phyloP scores from a whole-genome alignment of 176 grass and related monocot genomes.

The Lolium rigidum region DNA sequence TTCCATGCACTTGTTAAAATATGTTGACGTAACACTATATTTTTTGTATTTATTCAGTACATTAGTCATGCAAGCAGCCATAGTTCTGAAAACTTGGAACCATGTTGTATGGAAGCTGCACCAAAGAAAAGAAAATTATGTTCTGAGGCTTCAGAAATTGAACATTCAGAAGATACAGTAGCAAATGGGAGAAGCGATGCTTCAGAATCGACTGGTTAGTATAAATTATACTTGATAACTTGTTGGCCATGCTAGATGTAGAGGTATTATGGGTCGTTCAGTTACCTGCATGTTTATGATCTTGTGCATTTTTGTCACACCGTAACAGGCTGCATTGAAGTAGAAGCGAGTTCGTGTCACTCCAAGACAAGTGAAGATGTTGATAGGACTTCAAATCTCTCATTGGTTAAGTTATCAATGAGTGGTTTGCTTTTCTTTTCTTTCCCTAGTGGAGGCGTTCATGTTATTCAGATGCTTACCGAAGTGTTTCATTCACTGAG shows the following conservation, averaged over 20 bases:
- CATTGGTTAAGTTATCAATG: slow-evolving; percentile 88
- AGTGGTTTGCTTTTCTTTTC: slow-evolving; percentile 86
- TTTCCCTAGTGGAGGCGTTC: slow-evolving; percentile 61
- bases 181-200: slow-evolving; percentile 31
- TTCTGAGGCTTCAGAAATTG: slow-evolving; percentile 33
- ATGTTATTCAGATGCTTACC: slow-evolving; percentile 70
- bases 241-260: slow-evolving; percentile 5
- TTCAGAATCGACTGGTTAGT: slow-evolving; percentile 58
- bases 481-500: slow-evolving; percentile 66
- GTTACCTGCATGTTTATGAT: slow-evolving; percentile 26
- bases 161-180: slow-evolving; percentile 44
- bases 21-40: slow-evolving; percentile 31
- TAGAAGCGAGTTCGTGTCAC: slow-evolving; percentile 45
- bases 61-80: slow-evolving; percentile 42
- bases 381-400: slow-evolving; percentile 55
- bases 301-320: slow-evolving; percentile 39
- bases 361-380: slow-evolving; percentile 46
- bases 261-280: slow-evolving; percentile 10
- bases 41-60: slow-evolving; percentile 61
- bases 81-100: slow-evolving; percentile 39
- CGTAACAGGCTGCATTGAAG: slow-evolving; percentile 42
- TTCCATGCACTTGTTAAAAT: slow-evolving; percentile 24
- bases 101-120: slow-evolving; percentile 43
- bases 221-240: slow-evolving; percentile 3
- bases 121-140: slow-evolving; percentile 87